Conservation (phyloP, 116 monocot species). For the Posidonia oceanica region DNA sequence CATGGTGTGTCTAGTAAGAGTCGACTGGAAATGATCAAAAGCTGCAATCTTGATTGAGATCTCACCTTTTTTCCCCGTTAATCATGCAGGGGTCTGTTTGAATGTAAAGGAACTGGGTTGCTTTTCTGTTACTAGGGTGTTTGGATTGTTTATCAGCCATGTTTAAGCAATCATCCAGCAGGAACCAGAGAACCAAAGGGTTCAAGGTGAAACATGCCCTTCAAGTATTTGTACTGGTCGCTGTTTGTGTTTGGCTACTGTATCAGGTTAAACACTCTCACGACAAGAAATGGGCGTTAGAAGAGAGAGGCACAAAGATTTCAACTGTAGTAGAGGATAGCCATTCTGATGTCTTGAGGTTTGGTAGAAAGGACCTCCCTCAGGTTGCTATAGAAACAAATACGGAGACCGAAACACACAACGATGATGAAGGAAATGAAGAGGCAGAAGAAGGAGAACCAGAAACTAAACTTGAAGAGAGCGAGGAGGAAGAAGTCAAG, state of each 20-base stretch:
- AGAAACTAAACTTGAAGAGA: constrained; percentile 25
- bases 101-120: no score
- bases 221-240: constrained; percentile 51
- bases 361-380: constrained; percentile 69
- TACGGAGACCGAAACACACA: constrained; percentile 4
- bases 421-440: constrained; percentile 28
- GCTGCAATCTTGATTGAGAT: no score
- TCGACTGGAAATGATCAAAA: no score
- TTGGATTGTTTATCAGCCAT: background rate
- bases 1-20: no score
- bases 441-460: constrained; percentile 22
- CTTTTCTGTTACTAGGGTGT: background rate
- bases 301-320: constrained; percentile 14
- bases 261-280: constrained; percentile 86
- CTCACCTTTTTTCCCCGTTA: no score
- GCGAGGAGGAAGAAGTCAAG: constrained; percentile 21
- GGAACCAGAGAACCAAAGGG: constrained; percentile 60
- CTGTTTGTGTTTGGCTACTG: constrained; percentile 66
- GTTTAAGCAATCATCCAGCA: constrained; percentile 53
- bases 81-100: no score
- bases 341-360: constrained; percentile 18
- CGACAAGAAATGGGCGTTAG: constrained; percentile 47
- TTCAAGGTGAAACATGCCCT: constrained; percentile 61
- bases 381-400: constrained; percentile 4
- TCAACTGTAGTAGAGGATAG: constrained; percentile 12